Conservation (phyloP, 225 moss, liverwort and hornwort species). For the Neckera pumila region DNA sequence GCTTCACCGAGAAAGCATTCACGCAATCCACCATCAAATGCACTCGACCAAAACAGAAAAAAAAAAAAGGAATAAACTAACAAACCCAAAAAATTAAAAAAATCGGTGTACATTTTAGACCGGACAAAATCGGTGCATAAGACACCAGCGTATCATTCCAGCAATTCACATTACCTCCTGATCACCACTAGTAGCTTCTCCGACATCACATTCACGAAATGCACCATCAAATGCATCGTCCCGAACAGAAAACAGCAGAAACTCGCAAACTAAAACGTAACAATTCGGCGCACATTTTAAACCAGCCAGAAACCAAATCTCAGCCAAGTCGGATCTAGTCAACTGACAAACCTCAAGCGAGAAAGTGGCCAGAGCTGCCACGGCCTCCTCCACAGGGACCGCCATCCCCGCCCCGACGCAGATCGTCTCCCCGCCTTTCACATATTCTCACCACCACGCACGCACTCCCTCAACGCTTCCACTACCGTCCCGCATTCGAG, state of each 20-base stretch:
- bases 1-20: neutral
- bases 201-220: neutral
- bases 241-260: neutral
- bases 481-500: neutral
- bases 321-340: neutral
- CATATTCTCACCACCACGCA: neutral
- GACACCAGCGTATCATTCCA: neutral
- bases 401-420: constrained; percentile 34
- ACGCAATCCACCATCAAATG: neutral
- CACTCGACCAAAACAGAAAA: neutral
- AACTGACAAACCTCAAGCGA: constrained; percentile 64
- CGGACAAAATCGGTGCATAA: neutral
- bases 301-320: neutral
- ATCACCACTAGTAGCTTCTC: neutral
- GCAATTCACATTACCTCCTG: neutral
- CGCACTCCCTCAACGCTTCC: neutral
- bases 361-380: constrained; percentile 91
- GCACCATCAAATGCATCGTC: neutral
- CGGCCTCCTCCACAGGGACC: constrained; percentile 95
- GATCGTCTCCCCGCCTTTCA: neutral
- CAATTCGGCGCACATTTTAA: neutral
- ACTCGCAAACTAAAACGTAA: neutral
- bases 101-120: neutral
- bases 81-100: neutral
- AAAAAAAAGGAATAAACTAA: neutral